phyloP scores from a whole-genome alignment of 345 rosid genomes.

The Salix dunnii region DNA sequence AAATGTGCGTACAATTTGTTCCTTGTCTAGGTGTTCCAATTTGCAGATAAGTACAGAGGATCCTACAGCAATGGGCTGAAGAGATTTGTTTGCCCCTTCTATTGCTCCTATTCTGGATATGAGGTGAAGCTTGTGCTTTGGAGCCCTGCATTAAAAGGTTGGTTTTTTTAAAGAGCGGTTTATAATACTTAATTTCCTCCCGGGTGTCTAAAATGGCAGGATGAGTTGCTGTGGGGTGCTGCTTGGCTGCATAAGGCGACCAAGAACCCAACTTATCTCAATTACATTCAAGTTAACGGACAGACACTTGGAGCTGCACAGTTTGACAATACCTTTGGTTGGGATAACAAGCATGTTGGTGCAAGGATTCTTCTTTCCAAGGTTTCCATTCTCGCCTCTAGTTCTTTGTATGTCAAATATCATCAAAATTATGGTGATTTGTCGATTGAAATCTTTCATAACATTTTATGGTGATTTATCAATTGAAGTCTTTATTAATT shows the following conservation, averaged over 20 bases:
- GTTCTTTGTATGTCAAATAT: background rate
- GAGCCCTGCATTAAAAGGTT: no score
- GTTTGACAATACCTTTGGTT: constrained; percentile 32
- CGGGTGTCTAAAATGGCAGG: constrained; percentile 14
- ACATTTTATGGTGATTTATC: background rate
- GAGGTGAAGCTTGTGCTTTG: constrained; percentile 27
- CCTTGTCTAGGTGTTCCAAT: constrained; percentile 45
- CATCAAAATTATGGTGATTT: background rate
- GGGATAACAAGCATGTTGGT: constrained; percentile 38
- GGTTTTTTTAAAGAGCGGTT: background rate
- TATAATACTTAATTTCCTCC: background rate
- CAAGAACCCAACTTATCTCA: constrained; percentile 25
- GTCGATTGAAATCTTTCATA: no score
- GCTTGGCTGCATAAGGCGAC: constrained; percentile 38
- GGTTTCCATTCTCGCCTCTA: background rate
- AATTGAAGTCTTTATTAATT: background rate
- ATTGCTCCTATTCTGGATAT: constrained; percentile 57
- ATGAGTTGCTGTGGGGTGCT: constrained; percentile 34
- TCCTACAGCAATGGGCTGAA: constrained; percentile 50
- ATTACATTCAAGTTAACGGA: constrained; percentile 28
- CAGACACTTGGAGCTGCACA: constrained; percentile 30
- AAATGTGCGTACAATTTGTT: background rate
- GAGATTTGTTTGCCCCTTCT: constrained; percentile 49
- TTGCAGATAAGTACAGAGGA: constrained; percentile 57
- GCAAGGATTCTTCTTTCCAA: constrained; percentile 36